Evolutionary conservation across 257 asterid genomes (phyloP).

Genomic region (Rubia yunnanensis): DNA sequence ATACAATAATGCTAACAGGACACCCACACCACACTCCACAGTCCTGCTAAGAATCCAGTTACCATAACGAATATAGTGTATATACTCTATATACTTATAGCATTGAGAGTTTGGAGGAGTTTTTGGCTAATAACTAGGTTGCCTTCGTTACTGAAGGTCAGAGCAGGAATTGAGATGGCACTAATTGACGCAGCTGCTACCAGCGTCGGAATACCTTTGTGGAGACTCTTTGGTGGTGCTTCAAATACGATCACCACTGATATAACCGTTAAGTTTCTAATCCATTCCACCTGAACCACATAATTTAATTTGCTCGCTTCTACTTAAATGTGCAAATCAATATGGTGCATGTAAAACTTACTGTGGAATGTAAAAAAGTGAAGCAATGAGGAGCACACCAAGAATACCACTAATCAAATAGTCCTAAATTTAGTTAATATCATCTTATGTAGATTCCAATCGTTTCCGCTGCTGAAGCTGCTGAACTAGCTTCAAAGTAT

Average conservation of each 20-base stretch:
- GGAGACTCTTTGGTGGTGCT: constrained; percentile 88
- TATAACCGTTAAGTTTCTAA: constrained; percentile 53
- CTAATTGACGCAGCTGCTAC: constrained; percentile 81
- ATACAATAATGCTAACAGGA: background rate
- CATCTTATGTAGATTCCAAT: constrained; percentile 59
- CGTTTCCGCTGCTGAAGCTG: constrained; percentile 70
- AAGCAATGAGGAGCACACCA: background rate
- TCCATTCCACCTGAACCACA: background rate
- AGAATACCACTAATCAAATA: background rate
- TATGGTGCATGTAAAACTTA: background rate
- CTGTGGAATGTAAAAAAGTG: background rate
- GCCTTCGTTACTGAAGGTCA: constrained; percentile 52
- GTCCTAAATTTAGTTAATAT: background rate
- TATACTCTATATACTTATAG: background rate
- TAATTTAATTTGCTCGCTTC: background rate
- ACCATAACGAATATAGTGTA: background rate
- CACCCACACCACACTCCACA: background rate
- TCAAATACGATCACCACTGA: constrained; percentile 66
- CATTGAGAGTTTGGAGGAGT: background rate
- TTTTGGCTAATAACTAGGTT: constrained; percentile 18
- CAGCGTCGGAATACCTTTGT: constrained; percentile 71
- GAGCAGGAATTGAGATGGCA: constrained; percentile 97
- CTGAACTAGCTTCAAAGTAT: constrained; percentile 65
- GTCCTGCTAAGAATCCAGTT: background rate
- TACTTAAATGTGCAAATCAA: background rate